phyloP scores from a whole-genome alignment of 2,329 filamentous ascomycete species.

The Sarocladiaceae sp. region DNA sequence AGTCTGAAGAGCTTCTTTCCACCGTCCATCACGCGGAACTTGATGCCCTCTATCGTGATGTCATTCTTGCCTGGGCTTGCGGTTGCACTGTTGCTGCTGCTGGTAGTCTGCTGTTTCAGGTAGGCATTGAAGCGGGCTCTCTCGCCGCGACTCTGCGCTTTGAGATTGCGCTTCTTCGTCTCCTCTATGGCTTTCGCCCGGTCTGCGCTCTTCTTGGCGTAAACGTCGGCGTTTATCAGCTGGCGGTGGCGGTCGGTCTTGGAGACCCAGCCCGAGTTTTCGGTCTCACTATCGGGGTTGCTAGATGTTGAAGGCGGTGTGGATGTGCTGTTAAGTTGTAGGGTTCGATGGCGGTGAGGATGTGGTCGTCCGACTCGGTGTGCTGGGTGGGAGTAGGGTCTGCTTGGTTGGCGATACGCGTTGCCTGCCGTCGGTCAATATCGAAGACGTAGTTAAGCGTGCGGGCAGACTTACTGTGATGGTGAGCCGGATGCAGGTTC shows the following conservation, averaged over 20 bases:
- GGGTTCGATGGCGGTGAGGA: slow-evolving; percentile 44
- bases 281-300: slow-evolving; percentile 11
- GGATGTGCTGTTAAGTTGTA: slow-evolving; percentile 53
- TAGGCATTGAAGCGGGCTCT: slow-evolving; percentile 46
- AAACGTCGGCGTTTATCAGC: slow-evolving; percentile 74
- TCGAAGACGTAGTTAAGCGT: background rate
- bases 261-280: slow-evolving; percentile 51
- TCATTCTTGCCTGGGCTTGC: slow-evolving; percentile 43
- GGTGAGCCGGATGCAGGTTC: slow-evolving; percentile 21
- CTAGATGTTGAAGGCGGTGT: slow-evolving; percentile 25
- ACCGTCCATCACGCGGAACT: slow-evolving; percentile 66
- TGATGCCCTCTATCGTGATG: slow-evolving; percentile 63
- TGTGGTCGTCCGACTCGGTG: slow-evolving; percentile 29
- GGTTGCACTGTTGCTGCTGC: slow-evolving; percentile 12
- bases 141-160: slow-evolving; percentile 49
- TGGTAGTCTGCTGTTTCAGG: slow-evolving; percentile 19
- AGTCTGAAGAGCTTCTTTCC: slow-evolving; percentile 77
- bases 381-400: slow-evolving; percentile 27
- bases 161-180: slow-evolving; percentile 52
- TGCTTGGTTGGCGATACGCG: slow-evolving; percentile 23
- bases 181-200: slow-evolving; percentile 67
- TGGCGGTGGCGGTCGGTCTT: slow-evolving; percentile 73
- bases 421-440: slow-evolving; percentile 19
- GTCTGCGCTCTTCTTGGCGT: slow-evolving; percentile 64
- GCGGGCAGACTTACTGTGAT: slow-evolving; percentile 28